phyloP scores from a whole-genome alignment of 257 asterid genomes.

The Primulina eburnea region DNA sequence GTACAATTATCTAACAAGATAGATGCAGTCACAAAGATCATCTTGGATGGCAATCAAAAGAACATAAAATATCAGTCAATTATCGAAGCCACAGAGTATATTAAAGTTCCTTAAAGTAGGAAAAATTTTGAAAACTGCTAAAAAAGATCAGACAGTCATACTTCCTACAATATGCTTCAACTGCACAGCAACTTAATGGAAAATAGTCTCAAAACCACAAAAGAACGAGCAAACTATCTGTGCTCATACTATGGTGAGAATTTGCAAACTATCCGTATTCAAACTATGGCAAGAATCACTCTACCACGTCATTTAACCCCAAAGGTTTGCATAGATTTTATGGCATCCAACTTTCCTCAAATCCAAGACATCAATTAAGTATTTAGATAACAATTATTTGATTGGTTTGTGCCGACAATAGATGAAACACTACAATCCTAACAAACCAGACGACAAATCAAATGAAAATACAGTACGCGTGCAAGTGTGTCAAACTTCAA shows the following conservation, averaged over 20 bases:
- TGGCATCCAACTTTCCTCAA: not conserved
- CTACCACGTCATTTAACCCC: not conserved
- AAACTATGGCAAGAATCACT: not conserved
- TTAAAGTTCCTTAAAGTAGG: not conserved
- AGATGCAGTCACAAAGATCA: not conserved
- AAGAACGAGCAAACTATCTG: not conserved
- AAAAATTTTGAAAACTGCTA: not conserved
- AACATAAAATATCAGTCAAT: not conserved
- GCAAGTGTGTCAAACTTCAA: not conserved
- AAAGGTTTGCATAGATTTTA: not conserved
- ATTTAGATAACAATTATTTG: not conserved
- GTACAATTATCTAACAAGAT: not conserved
- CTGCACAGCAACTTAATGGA: not conserved
- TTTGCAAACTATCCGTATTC: not conserved
- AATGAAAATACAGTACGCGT: slow-evolving; percentile 12
- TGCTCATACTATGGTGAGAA: not conserved
- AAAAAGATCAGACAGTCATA: not conserved
- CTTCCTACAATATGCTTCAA: not conserved
- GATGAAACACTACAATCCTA: not conserved
- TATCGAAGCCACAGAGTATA: not conserved
- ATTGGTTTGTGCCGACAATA: not conserved
- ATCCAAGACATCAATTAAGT: too few relatives aligned
- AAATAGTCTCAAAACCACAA: not conserved
- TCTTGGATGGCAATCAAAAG: not conserved
- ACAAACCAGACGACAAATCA: not conserved